These are phyloP conservation scores for Suillus plorans DNA, from an alignment of 768 basidiomycete genomes.

Conservation along the genomic window DNA sequence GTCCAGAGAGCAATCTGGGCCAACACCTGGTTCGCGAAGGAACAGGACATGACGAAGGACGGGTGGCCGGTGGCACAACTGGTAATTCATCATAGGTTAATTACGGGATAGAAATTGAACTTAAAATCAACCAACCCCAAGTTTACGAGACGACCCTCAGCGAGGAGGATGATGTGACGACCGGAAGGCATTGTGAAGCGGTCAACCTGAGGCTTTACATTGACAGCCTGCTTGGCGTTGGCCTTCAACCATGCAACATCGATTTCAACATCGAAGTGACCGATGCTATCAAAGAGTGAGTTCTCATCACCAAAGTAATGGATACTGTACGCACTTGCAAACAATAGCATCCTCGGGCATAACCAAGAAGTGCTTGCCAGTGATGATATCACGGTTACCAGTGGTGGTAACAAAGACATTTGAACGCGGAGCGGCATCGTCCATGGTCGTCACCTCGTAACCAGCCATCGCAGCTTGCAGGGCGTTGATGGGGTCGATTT, in stretches of 20 bases:
- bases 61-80: constrained; percentile 98
- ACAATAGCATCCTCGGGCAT: constrained; percentile 99
- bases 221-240: constrained; percentile 78
- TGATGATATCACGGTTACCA: constrained; percentile 98
- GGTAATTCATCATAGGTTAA: constrained; percentile 11
- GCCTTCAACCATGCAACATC: constrained; percentile 98
- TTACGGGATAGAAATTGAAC: neutral
- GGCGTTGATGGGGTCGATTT: constrained; percentile 99
- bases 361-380: constrained; percentile 81
- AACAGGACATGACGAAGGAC: constrained; percentile 99
- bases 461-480: constrained; percentile 99
- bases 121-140: constrained; percentile 61
- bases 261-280: constrained; percentile 87
- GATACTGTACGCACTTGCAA: constrained; percentile 73
- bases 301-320: constrained; percentile 6
- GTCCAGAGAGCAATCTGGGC: constrained; percentile 99
- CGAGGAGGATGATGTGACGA: constrained; percentile 95
- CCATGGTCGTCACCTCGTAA: constrained; percentile 98
- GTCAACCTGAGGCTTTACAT: constrained; percentile 99
- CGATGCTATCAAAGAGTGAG: constrained; percentile 52
- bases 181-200: constrained; percentile 91
- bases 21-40: constrained; percentile 97
- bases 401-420: constrained; percentile 99
- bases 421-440: constrained; percentile 84
- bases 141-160: constrained; percentile 99